Evolutionary conservation across 2,329 filamentous ascomycete genomes (phyloP).

Genomic region (Aspergillus piperis): DNA sequence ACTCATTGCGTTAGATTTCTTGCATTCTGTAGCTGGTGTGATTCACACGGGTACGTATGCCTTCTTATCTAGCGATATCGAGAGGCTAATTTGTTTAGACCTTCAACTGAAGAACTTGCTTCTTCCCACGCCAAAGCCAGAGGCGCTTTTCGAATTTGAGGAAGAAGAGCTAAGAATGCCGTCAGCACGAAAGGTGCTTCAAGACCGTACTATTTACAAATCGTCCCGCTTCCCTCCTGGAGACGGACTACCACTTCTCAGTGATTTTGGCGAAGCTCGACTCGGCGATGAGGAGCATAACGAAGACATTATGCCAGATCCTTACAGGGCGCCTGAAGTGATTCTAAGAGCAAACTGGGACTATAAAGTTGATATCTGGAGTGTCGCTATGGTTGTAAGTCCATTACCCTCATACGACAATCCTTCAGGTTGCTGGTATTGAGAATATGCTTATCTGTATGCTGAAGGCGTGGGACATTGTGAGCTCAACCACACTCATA

Average conservation of each 20-base stretch:
- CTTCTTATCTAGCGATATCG: neutral
- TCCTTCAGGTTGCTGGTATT: neutral
- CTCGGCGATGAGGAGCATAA: slow-evolving; percentile 18
- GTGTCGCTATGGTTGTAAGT: slow-evolving; percentile 46
- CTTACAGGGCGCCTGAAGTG: slow-evolving; percentile 34
- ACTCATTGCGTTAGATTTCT: neutral
- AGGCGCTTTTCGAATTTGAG: neutral
- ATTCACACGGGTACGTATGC: slow-evolving; percentile 1
- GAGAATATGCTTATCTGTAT: neutral
- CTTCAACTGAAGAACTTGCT: neutral
- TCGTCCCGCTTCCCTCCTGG: neutral
- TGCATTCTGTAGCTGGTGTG: neutral
- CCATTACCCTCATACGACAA: neutral
- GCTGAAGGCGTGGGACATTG: slow-evolving; percentile 16
- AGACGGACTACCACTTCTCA: slow-evolving; percentile 8
- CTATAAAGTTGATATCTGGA: slow-evolving; percentile 51
- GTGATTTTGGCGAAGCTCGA: neutral
- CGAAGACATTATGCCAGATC: slow-evolving; percentile 20
- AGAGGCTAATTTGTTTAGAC: neutral
- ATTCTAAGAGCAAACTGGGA: slow-evolving; percentile 45
- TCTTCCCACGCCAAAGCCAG: neutral
- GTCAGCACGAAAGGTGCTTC: slow-evolving; percentile 3
- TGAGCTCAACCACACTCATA: slow-evolving; percentile 9
- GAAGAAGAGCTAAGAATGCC: neutral
- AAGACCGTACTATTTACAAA: slow-evolving; percentile 10